Evolutionary conservation across 2,329 filamentous ascomycete genomes (phyloP).

Genomic region (Phialophora tarda): DNA sequence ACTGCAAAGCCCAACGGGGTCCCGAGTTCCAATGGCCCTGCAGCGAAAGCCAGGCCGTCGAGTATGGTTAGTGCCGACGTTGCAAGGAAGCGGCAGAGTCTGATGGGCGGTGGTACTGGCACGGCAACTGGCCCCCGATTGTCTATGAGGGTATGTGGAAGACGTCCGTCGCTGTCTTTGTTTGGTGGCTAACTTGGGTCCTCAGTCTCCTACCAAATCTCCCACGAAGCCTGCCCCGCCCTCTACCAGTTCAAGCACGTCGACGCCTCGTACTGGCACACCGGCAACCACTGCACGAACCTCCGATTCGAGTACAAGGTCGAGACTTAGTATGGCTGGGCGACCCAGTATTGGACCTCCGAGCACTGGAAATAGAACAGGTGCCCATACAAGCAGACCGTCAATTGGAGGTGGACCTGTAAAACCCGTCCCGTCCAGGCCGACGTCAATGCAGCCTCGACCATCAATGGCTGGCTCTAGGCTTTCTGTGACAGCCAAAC

Average conservation of each 20-base stretch:
- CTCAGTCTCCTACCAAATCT: conserved; percentile 76
- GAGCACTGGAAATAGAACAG: conserved; percentile 38
- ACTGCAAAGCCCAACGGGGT: conserved; percentile 41
- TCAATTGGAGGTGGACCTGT: conserved; percentile 30
- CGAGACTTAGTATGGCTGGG: conserved; percentile 61
- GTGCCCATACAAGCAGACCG: conserved; percentile 22
- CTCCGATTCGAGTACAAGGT: conserved; percentile 53
- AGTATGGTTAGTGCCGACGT: conserved; percentile 59
- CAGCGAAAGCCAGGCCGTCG: conserved; percentile 48
- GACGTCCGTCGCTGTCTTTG: neutral
- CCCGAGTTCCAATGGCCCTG: conserved; percentile 42
- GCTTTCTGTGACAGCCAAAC: conserved; percentile 24
- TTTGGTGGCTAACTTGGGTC: conserved; percentile 18
- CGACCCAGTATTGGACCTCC: conserved; percentile 74
- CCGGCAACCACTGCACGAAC: conserved; percentile 61
- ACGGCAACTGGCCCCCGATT: conserved; percentile 47
- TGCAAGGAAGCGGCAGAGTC: conserved; percentile 66
- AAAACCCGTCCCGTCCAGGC: conserved; percentile 40
- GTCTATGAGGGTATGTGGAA: conserved; percentile 46
- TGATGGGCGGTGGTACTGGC: conserved; percentile 70
- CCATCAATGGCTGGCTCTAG: conserved; percentile 38
- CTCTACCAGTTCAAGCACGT: conserved; percentile 60
- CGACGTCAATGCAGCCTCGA: conserved; percentile 49
- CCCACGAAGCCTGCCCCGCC: conserved; percentile 71
- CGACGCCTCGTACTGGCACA: conserved; percentile 68